Conservation (phyloP, 495 filamentous ascomycete genomes). For the Penicillium flavigenum region DNA sequence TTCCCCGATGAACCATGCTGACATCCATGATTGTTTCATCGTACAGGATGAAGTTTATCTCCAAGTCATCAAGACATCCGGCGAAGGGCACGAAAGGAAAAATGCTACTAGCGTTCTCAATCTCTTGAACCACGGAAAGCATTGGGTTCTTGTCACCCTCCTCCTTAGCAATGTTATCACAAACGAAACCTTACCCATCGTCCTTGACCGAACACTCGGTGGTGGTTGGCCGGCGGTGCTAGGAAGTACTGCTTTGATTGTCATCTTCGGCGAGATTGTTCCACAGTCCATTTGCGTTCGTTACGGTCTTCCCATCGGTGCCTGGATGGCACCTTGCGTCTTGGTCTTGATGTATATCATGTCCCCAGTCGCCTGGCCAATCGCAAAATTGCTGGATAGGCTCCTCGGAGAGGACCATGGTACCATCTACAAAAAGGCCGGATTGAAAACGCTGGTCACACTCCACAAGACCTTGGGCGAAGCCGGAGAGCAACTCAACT, state of each 20-base stretch:
- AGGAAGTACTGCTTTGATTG: constrained; percentile 89
- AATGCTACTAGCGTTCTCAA: constrained; percentile 79
- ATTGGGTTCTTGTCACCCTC: constrained; percentile 98
- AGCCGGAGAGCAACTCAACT: constrained; percentile 83
- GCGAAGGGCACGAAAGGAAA: constrained; percentile 74
- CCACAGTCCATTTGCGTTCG: constrained; percentile 96
- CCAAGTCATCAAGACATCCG: constrained; percentile 86
- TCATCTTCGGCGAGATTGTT: constrained; percentile 96
- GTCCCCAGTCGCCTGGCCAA: constrained; percentile 82
- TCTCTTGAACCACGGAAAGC: constrained; percentile 83
- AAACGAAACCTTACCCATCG: constrained; percentile 94
- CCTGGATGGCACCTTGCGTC: constrained; percentile 89
- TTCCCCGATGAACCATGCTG: background rate
- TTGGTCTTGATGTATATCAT: constrained; percentile 88
- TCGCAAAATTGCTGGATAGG: constrained; percentile 84
- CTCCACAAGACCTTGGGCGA: constrained; percentile 88
- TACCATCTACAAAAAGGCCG: constrained; percentile 93
- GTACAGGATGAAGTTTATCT: constrained; percentile 84
- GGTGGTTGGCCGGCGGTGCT: constrained; percentile 94
- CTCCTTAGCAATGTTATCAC: constrained; percentile 96
- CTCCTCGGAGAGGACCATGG: constrained; percentile 90
- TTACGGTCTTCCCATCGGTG: constrained; percentile 94
- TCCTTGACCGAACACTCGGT: constrained; percentile 88
- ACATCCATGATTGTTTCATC: constrained; percentile 36
- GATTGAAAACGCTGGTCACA: constrained; percentile 85